Base-by-base conservation (phyloP, 2,329 filamentous ascomycete genomes). In the Furcasterigmium furcatum region DNA sequence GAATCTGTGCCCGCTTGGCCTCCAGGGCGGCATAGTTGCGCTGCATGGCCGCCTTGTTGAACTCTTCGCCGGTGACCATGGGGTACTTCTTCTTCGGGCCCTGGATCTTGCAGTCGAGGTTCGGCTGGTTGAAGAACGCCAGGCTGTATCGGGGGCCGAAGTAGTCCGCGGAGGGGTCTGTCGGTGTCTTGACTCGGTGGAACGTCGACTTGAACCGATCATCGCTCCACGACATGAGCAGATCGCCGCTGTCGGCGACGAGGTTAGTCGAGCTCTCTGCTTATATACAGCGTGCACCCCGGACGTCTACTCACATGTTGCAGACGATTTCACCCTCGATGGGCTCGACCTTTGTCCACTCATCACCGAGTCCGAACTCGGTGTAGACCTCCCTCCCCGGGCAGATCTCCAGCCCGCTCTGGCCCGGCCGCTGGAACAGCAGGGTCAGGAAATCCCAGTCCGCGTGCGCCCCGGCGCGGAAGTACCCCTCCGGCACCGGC, bases 181-280 rank as follows among this genome's bases (percentile, higher is more conserved):
- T n/a, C n/a, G n/a, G n/a, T n/a, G n/a, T n/a, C 62, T 80, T 82
- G 47, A 85, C 81, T 4, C 81, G 73, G 61, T 85, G 82, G 44
- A 83, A 80, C 0, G 81, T 84, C 34, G 74, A 80, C 63, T 85
- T 85, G 67, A 85, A 84, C 18, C 80, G 73, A 59, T 85, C 83
- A 56, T 85, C 82, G 22, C 73, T 79, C 80, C 82, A 84, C 35
- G 70, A 76, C 82, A 86, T 85, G 14, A 86, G 67, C 45, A 85
- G 64, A 56, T 86, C 82, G 4, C 82, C 82, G 49, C n/a, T n/a
- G n/a, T n/a, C n/a, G n/a, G n/a, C n/a, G n/a, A n/a, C n/a, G n/a
- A n/a, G n/a, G n/a, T n/a, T n/a, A n/a, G n/a, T n/a, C n/a, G n/a
- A n/a, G n/a, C n/a, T n/a, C n/a, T n/a, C n/a, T n/a, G n/a, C n/a